Conservation (phyloP, 768 basidiomycete species). For the Cystobasidium tubakii region DNA sequence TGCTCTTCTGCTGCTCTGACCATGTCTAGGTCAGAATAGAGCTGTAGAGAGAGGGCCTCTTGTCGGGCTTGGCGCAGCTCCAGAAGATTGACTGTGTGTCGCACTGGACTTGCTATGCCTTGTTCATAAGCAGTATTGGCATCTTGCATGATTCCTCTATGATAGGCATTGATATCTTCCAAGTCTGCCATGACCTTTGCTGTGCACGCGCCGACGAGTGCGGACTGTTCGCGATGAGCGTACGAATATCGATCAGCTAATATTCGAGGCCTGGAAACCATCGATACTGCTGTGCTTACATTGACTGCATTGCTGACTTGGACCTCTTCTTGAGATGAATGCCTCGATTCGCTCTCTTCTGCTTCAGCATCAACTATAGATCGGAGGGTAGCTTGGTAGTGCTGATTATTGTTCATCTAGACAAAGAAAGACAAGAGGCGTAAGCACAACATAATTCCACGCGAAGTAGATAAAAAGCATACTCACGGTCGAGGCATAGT, state of each 20-base stretch:
- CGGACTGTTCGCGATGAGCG: not conserved
- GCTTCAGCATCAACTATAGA: not conserved
- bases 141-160: not conserved
- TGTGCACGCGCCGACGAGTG: not conserved
- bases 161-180: slow-evolving; percentile 1
- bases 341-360: not conserved
- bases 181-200: not conserved
- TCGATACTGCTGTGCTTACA: no score
- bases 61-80: not conserved
- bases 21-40: not conserved
- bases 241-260: no score
- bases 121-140: not conserved
- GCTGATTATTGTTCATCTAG: not conserved
- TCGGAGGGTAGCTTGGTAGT: not conserved
- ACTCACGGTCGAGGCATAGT: not conserved
- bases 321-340: not conserved
- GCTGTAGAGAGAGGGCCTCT: not conserved
- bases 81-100: not conserved
- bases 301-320: no score
- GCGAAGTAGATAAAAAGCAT: not conserved
- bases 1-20: not conserved
- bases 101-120: not conserved
- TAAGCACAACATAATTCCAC: not conserved
- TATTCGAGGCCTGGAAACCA: no score
- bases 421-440: not conserved